Evolutionary conservation across 176 grass and related monocot species (phyloP), one percentile per base, ranked within the genome.

Genomic region (Bothriochloa decipiens): DNA sequence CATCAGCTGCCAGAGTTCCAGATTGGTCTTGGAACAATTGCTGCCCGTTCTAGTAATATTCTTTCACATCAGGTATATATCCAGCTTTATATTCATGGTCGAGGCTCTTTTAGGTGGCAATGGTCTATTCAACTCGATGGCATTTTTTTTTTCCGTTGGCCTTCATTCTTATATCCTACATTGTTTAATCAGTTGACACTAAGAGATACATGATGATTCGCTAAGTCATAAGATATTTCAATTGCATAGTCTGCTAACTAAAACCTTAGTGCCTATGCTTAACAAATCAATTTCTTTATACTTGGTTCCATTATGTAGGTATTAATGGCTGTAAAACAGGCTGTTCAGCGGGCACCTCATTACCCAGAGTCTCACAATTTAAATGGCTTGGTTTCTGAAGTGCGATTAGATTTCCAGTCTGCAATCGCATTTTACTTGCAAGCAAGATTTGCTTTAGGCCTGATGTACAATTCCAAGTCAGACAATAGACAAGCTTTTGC

Each of bases 341-440:
- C 96, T 87, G 87, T 98, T 87, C 93, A 90, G 60, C 78, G 89
- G 52, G 87, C 87, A 20, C 96, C 93, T 81, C 83, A 90, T 84
- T 93, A 77, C 68, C 81, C 96, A 37, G 93, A 95, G 75, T 86
- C 89, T 18, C 96, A 98, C 87, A 98, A 98, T 88, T 82, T 98
- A 82, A 91, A 87, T 79, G 96, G 96, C 29, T 87, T 98, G 74
- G 49, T 91, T 86, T 93, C 83, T 90, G 93, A 98, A 95, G 91
- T 90, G 83, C 89, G 85, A 23, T 88, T 57, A 70, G 93, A 95
- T 90, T 98, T 87, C 80, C 83, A 72, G 58, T 93, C 91, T 78
- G 96, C 96, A 42, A 85, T 98, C 83, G 26, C 83, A 72, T 88
- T 86, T 71, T 98, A 95, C 66, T 70, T 64, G 66, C 80, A 82